These are phyloP conservation scores for Fusarium abutilonis DNA, from an alignment of 2,329 filamentous ascomycete species.

Conservation along the genomic window DNA sequence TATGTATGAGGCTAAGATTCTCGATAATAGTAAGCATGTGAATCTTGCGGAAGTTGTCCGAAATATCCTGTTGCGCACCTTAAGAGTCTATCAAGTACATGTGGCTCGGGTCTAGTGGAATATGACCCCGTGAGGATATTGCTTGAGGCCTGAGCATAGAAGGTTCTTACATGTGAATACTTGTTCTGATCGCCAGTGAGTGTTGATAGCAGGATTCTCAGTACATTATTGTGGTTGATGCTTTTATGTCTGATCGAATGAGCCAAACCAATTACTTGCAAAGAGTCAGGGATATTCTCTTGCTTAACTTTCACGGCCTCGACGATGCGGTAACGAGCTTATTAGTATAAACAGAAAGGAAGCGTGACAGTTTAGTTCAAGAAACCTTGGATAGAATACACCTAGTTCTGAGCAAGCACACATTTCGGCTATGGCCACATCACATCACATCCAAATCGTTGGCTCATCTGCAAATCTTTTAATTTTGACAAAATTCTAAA, in stretches of 20 bases:
- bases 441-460: not conserved
- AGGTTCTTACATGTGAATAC: too few species aligned
- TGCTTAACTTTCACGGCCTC: too few species aligned
- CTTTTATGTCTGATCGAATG: too few species aligned
- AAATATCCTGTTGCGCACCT: not conserved
- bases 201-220: too few species aligned
- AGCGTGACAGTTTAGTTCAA: too few species aligned
- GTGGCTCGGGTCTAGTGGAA: constrained; percentile 19
- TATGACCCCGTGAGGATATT: constrained; percentile 3
- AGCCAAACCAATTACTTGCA: too few species aligned
- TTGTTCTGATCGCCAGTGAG: too few species aligned
- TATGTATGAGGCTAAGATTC: not conserved
- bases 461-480: not conserved
- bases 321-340: not conserved
- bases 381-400: too few species aligned
- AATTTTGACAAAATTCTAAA: constrained; percentile 6
- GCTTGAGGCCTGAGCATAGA: not conserved
- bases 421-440: not conserved
- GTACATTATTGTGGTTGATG: too few species aligned
- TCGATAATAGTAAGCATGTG: not conserved
- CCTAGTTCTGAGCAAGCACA: too few species aligned
- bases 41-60: constrained; percentile 26
- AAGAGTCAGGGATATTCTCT: too few species aligned
- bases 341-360: not conserved
- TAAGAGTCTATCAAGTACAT: not conserved